Evolutionary conservation across 2,329 filamentous ascomycete species (phyloP).

Genomic region (Fusarium goolgardi): DNA sequence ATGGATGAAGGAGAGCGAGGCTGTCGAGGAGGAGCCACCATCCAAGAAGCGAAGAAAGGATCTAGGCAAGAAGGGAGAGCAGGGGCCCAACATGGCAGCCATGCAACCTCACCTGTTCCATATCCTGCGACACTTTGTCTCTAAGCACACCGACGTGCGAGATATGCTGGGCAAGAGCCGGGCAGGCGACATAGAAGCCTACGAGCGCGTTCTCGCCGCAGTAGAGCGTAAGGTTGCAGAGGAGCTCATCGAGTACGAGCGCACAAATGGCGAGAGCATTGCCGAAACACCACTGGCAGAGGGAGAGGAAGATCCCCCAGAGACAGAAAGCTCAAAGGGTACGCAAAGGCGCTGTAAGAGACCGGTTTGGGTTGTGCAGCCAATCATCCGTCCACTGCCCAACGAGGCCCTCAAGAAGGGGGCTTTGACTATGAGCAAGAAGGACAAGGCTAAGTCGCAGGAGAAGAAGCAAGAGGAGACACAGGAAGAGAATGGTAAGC

Average conservation of each 20-base stretch:
- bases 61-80: slow-evolving; percentile 53
- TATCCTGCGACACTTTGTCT: slow-evolving; percentile 83
- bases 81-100: slow-evolving; percentile 74
- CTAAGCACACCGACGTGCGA: slow-evolving; percentile 82
- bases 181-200: slow-evolving; percentile 77
- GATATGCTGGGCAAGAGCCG: slow-evolving; percentile 80
- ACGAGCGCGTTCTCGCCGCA: slow-evolving; percentile 79
- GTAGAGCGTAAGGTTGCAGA: slow-evolving; percentile 80
- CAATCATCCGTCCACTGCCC: slow-evolving; percentile 86
- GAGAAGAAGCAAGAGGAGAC: slow-evolving; percentile 39
- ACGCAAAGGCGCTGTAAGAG: slow-evolving; percentile 79
- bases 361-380: slow-evolving; percentile 88
- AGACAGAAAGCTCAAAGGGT: slow-evolving; percentile 70
- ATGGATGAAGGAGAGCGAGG: slow-evolving; percentile 56
- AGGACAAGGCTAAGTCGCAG: slow-evolving; percentile 62
- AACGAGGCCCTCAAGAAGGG: slow-evolving; percentile 88
- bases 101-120: slow-evolving; percentile 96
- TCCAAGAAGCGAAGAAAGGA: slow-evolving; percentile 64
- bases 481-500: slow-evolving; percentile 35
- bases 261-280: slow-evolving; percentile 62
- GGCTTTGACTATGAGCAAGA: slow-evolving; percentile 78
- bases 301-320: slow-evolving; percentile 53
- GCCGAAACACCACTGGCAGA: slow-evolving; percentile 51
- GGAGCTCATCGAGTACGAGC: slow-evolving; percentile 76
- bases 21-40: slow-evolving; percentile 59